phyloP scores from a whole-genome alignment of 2,329 filamentous ascomycete genomes.

The Penicillium polonicum region DNA sequence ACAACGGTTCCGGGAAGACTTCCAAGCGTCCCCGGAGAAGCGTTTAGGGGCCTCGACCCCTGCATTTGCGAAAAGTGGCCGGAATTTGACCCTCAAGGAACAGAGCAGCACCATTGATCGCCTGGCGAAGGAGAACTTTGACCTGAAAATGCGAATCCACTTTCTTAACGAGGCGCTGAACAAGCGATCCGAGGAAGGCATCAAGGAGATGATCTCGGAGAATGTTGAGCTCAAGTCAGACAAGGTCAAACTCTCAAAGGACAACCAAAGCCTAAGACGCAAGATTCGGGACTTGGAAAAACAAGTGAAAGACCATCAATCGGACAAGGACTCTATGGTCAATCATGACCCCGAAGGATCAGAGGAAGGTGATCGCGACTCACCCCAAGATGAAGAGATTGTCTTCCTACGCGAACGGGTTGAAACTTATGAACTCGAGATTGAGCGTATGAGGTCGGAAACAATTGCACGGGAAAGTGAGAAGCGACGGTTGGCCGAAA shows the following conservation, averaged over 20 bases:
- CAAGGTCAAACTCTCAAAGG: constrained; percentile 82
- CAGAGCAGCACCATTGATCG: constrained; percentile 97
- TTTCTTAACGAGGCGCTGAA: constrained; percentile 92
- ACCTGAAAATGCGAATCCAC: constrained; percentile 95
- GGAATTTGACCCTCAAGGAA: constrained; percentile 86
- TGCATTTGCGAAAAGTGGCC: constrained; percentile 56
- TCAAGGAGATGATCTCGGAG: constrained; percentile 97
- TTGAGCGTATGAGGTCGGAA: constrained; percentile 78
- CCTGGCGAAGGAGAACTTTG: constrained; percentile 96
- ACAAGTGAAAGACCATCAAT: constrained; percentile 60
- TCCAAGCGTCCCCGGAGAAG: constrained; percentile 60
- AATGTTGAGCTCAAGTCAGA: constrained; percentile 94
- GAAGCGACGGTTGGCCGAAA: constrained; percentile 80
- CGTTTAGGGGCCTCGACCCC: constrained; percentile 53
- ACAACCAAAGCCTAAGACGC: constrained; percentile 78
- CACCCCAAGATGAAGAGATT: constrained; percentile 75
- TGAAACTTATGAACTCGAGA: constrained; percentile 77
- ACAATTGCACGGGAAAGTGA: constrained; percentile 77
- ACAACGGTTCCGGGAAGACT: constrained; percentile 77
- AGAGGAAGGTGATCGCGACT: constrained; percentile 49
- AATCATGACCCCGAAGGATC: constrained; percentile 44
- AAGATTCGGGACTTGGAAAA: constrained; percentile 85
- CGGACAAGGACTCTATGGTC: constrained; percentile 45
- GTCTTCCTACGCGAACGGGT: constrained; percentile 79
- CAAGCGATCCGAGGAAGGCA: constrained; percentile 89